phyloP scores from a whole-genome alignment of 805 yeast species.

The Wickerhamiella slavikovae region DNA sequence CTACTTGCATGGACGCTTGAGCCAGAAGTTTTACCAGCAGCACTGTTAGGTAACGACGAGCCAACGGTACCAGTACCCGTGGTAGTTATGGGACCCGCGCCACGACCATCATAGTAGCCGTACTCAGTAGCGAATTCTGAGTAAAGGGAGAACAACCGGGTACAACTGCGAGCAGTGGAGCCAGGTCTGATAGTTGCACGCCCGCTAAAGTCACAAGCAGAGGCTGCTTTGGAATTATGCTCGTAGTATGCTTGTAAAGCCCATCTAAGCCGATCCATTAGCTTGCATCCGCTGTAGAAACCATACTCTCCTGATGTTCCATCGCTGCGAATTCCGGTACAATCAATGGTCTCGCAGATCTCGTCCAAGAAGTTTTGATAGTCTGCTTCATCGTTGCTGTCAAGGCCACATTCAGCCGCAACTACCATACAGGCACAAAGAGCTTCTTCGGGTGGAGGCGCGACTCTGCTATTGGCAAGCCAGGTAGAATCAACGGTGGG shows the following conservation, averaged over 20 bases:
- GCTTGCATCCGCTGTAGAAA: conserved; percentile 46
- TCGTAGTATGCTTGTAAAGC: conserved; percentile 44
- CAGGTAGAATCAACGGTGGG: conserved; percentile 33
- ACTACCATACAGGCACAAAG: conserved; percentile 42
- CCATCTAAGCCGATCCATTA: conserved; percentile 48
- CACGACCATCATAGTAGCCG: no score
- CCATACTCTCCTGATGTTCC: conserved; percentile 53
- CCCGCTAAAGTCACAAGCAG: conserved; percentile 57
- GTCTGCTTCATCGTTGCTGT: conserved; percentile 29
- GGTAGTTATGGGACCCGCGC: no score
- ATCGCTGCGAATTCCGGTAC: conserved; percentile 39
- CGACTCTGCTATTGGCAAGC: conserved; percentile 46
- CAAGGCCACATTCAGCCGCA: conserved; percentile 40
- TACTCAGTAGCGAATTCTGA: no score
- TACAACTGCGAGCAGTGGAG: no score
- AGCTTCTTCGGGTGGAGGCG: conserved; percentile 54
- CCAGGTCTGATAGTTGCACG: conserved; percentile 40
- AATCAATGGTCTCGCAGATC: conserved; percentile 38
- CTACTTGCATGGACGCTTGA: no score
- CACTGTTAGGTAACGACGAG: no score
- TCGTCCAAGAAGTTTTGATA: conserved; percentile 38
- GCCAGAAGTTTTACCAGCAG: no score
- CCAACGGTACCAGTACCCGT: no score
- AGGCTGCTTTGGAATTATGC: conserved; percentile 22
- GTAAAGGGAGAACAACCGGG: no score